Base-by-base conservation (phyloP, 2,329 filamentous ascomycete genomes). In the Harringtonia lauricola region DNA sequence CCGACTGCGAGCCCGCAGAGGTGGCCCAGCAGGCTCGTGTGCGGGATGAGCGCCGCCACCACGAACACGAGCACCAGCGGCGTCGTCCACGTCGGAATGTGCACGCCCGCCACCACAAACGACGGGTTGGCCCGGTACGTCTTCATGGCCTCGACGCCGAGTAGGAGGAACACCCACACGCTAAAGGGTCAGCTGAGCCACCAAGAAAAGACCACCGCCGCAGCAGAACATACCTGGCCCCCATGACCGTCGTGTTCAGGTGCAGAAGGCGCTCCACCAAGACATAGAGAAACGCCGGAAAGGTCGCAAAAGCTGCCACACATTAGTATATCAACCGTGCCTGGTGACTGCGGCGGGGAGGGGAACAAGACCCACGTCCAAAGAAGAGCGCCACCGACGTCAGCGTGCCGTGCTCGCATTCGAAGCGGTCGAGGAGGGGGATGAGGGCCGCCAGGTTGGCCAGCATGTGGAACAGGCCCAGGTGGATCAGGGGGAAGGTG, bases 381-480 rank as follows among this genome's bases (percentile, higher is more conserved):
- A 92, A 78, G 61, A 96, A 95, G 42, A 96, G 70, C 30, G 86
- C 78, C 50, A 94, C 61, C n/a, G 87, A 83, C 22, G 86, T 86
- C 57, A 96, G 68, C 8, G 90, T 96, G 42, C 92, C 92, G 62
- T 94, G 81, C 61, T 95, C 90, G 49, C 78, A 76, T 66, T 98
- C 92, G 62, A 96, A 98, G 48, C 89, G 78, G 64, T 95, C 90
- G 60, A 98, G 67, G 41, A 98, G 69, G n/a, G 92, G 92, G 33
- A 82, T 81, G 49, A 96, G 62, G 19, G 87, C 85, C 50, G 94
- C 42, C 21, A 87, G 61, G 63, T 96, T 95, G 57, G 94, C 67
- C 42, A 89, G 57, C 48, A 82, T 73, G 63, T 96, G 92, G 54
- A 95, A 68, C 59, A 94, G 73, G 54, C 83, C 83, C 36, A 79